These are phyloP conservation scores for Fraxinus sp. DNA, from an alignment of 305 asterid genomes.

Conservation along the genomic window DNA sequence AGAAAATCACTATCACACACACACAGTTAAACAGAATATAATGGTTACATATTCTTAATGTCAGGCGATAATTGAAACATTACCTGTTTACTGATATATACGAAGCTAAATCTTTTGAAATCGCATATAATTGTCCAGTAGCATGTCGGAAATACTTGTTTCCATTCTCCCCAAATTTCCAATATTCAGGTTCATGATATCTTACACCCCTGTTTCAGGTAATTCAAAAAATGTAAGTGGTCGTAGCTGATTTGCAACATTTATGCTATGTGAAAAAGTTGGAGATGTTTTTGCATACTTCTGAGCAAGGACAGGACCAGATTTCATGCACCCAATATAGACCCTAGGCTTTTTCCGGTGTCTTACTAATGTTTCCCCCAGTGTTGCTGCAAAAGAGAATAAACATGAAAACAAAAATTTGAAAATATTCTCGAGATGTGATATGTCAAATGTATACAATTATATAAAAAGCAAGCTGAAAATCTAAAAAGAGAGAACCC, in stretches of 20 bases:
- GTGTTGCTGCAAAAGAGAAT: constrained; percentile 57
- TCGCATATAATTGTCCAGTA: constrained; percentile 86
- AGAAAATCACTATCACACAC: neutral
- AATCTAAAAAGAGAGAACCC: neutral
- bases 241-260: neutral
- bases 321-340: constrained; percentile 89
- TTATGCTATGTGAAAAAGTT: neutral
- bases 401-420: neutral
- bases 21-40: neutral
- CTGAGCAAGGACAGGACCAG: constrained; percentile 94
- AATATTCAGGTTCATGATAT: constrained; percentile 88
- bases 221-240: constrained; percentile 10
- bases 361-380: constrained; percentile 69
- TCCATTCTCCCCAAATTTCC: constrained; percentile 95
- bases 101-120: constrained; percentile 79
- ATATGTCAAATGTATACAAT: neutral
- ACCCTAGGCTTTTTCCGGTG: constrained; percentile 68
- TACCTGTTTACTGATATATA: constrained; percentile 76
- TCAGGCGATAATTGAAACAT: constrained; percentile 23
- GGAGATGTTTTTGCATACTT: constrained; percentile 40
- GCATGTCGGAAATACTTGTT: constrained; percentile 97
- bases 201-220: constrained; percentile 74
- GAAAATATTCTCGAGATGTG: neutral
- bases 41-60: neutral
- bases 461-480: neutral